Percentiles rank a stretch among this genome's conserved stretches.
Evolutionary conservation across 208 protist species (phyloP).

Genomic region (Endotrypanum monterogeii): DNA sequence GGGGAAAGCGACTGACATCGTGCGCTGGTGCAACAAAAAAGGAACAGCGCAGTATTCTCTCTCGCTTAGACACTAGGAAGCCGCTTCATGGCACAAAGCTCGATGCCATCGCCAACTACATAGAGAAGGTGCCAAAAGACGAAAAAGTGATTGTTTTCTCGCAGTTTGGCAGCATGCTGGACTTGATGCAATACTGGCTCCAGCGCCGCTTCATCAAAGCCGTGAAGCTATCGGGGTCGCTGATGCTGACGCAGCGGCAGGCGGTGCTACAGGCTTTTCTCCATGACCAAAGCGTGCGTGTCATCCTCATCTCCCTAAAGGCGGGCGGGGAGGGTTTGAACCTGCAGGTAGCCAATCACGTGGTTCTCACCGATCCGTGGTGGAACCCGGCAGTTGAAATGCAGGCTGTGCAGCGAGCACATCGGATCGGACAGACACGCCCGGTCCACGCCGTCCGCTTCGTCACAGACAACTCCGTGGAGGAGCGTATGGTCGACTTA

Average conservation of each 20-base stretch:
- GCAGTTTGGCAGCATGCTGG: conserved; percentile 97
- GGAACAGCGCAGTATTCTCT: conserved; percentile 59
- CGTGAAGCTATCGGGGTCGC: conserved; percentile 90
- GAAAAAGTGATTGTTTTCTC: conserved; percentile 95
- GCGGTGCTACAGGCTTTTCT: conserved; percentile 84
- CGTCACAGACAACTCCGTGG: conserved; percentile 91
- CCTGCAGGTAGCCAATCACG: conserved; percentile 97
- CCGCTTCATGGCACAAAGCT: conserved; percentile 90
- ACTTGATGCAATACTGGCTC: conserved; percentile 93
- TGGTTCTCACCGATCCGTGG: conserved; percentile 98
- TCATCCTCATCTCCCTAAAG: conserved; percentile 98
- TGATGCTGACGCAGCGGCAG: conserved; percentile 85
- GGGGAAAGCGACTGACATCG: background rate
- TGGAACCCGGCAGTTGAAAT: conserved; percentile 98
- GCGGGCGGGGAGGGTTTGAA: conserved; percentile 99
- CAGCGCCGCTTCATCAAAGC: conserved; percentile 70
- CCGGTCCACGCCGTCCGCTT: conserved; percentile 96
- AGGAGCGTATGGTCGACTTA: conserved; percentile 93
- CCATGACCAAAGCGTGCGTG: conserved; percentile 81
- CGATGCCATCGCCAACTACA: conserved; percentile 87
- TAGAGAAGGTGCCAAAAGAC: conserved; percentile 58
- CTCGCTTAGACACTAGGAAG: conserved; percentile 73
- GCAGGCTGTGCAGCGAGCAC: conserved; percentile 98
- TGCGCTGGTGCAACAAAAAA: conserved; percentile 33
- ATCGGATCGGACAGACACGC: conserved; percentile 98